Conservation (phyloP, 169 alveolate genomes). For the Neospora caninum region DNA sequence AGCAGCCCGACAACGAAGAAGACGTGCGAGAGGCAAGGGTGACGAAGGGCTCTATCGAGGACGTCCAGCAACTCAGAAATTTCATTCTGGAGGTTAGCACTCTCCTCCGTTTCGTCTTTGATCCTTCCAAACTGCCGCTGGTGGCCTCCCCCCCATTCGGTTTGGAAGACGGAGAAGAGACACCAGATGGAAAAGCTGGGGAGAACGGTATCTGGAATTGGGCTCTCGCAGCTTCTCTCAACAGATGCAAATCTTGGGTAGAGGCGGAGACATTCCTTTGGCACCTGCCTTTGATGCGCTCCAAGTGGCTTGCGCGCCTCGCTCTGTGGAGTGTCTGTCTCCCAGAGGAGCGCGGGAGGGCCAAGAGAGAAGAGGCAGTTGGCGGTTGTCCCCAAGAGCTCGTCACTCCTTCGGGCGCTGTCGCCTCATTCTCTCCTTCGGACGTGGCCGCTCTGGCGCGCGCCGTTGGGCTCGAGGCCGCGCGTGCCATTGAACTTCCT, state of each 20-base stretch:
- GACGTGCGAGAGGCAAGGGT: constrained; percentile 10
- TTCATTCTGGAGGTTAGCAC: constrained; percentile 54
- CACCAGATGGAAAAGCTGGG: neutral
- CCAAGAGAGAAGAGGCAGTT: neutral
- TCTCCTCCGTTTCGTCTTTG: constrained; percentile 45
- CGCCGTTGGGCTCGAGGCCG: neutral
- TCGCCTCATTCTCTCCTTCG: neutral
- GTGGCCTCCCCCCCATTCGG: neutral
- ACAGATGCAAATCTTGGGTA: constrained; percentile 8
- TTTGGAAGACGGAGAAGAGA: neutral
- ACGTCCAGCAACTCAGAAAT: constrained; percentile 29
- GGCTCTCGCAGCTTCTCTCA: neutral
- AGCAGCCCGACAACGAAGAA: neutral
- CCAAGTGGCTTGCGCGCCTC: constrained; percentile 37
- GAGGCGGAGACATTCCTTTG: constrained; percentile 34
- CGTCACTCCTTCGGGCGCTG: neutral
- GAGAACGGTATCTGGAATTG: neutral
- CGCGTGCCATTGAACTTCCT: neutral
- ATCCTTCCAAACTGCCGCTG: neutral
- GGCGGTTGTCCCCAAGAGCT: neutral
- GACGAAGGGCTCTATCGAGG: constrained; percentile 47
- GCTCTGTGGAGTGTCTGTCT: neutral
- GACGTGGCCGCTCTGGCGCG: neutral
- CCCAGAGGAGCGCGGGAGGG: neutral
- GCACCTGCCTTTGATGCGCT: constrained; percentile 26